A percentile compares a stretch with the other conserved stretches of the same genome.
Conservation (phyloP, 768 basidiomycete genomes). For the Calocera viscosa region DNA sequence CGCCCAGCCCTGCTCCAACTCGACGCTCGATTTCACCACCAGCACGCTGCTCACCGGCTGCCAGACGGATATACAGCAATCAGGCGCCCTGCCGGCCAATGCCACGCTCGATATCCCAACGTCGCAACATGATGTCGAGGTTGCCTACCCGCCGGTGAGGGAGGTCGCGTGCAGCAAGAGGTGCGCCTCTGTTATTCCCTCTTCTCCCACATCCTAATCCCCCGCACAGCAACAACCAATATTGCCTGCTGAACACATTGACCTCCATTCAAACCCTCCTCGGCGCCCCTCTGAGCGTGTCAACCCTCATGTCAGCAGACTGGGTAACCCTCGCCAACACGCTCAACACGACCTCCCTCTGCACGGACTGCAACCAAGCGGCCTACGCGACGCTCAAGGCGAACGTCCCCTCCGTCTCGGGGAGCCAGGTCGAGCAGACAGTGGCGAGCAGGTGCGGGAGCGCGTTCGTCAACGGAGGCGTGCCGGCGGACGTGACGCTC, state of each 20-base stretch:
- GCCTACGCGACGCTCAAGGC: constrained; percentile 23
- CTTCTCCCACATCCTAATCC: constrained; percentile 15
- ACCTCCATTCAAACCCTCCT: constrained; percentile 37
- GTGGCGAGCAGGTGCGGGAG: constrained; percentile 10
- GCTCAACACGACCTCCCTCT: constrained; percentile 22
- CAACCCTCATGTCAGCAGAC: constrained; percentile 19
- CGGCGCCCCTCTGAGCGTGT: constrained; percentile 18
- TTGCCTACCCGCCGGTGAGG: constrained; percentile 45
- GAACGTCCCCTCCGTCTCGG: constrained; percentile 19
- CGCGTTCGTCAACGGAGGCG: not conserved
- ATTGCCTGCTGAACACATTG: constrained; percentile 50
- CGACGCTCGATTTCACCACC: constrained; percentile 43
- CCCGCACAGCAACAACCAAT: constrained; percentile 30
- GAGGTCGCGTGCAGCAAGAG: constrained; percentile 50
- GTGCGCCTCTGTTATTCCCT: constrained; percentile 33
- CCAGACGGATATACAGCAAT: constrained; percentile 25
- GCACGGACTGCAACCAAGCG: constrained; percentile 29
- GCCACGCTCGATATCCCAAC: constrained; percentile 23
- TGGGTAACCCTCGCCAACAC: not conserved
- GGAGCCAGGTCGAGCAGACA: constrained; percentile 14
- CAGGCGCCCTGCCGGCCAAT: constrained; percentile 15
- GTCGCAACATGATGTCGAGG: constrained; percentile 29
- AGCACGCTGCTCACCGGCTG: constrained; percentile 44
- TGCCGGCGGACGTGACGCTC: not conserved
- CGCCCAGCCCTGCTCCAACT: constrained; percentile 43